Evolutionary conservation across 176 grass and related monocot species (phyloP).

Genomic region (Puccinellia tenuiflora): DNA sequence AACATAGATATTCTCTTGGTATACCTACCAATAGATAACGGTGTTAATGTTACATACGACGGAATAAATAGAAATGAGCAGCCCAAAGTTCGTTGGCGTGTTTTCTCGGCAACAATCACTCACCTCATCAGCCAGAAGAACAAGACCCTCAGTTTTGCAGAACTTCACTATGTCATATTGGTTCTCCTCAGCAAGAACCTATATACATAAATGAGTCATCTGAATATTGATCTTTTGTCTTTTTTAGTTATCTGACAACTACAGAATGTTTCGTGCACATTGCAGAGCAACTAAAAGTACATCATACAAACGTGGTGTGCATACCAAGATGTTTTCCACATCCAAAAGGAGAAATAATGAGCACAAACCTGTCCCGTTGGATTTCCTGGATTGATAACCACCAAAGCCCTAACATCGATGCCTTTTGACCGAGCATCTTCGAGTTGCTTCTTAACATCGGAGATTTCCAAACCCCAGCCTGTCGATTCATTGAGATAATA

Average conservation of each 20-base stretch:
- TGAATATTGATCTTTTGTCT: not conserved
- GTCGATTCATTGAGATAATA: constrained; percentile 94
- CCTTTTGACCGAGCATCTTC: constrained; percentile 79
- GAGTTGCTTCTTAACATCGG: constrained; percentile 86
- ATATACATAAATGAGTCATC: constrained; percentile 11
- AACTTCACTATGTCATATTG: constrained; percentile 81
- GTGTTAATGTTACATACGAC: not conserved
- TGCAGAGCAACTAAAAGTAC: not conserved
- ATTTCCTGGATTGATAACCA: constrained; percentile 98
- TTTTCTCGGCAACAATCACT: not conserved
- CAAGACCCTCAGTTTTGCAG: constrained; percentile 81
- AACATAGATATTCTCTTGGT: constrained; percentile 94
- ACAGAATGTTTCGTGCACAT: constrained; percentile 3
- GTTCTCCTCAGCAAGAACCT: constrained; percentile 93
- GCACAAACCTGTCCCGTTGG: constrained; percentile 86
- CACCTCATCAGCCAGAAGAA: constrained; percentile 98
- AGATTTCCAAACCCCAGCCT: constrained; percentile 91
- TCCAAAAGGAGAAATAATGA: not conserved
- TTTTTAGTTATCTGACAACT: not conserved
- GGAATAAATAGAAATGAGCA: not conserved
- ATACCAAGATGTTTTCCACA: not conserved
- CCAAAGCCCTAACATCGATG: constrained; percentile 75
- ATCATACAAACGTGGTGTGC: not conserved
- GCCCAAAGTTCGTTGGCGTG: not conserved
- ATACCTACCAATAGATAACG: constrained; percentile 55